Base-by-base conservation (phyloP, 176 grass and related monocot genomes). In the Juncus inflexus region DNA sequence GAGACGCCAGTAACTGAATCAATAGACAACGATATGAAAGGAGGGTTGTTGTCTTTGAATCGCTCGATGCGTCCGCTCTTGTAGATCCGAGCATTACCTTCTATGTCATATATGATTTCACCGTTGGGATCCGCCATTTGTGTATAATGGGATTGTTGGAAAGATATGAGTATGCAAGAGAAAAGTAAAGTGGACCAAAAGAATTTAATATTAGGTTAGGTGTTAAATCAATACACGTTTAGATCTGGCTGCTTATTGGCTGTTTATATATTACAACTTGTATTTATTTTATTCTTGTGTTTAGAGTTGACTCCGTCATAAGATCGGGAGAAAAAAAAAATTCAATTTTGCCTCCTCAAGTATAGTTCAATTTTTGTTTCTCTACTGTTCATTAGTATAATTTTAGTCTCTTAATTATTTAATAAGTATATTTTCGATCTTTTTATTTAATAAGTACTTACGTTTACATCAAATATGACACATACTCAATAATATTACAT, bases 41-140 rank as follows among this genome's bases (percentile, higher is more conserved):
- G 6, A 47, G 43, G 9, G 39, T 85, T 75, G 58, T 73, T 52
- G 57, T 47, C 60, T 2, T 64, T 61, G 70, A 80, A 85, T n/a
- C 84, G 89, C 47, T 88, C 75, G 9, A 79, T 75, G 60, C 89
- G 74, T 62, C 81, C 72, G 70, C 84, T 94, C 67, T 62, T 78
- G 43, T 78, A 78, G 39, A 69, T 50, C n/a, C 36, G 55, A 13
- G 67, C 60, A 4, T 5, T 35, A 4, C 52, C 51, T 43, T 68
- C 41, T 6, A 13, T 36, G 2, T 70, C 64, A 40, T 62, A 69
- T 12, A 69, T 50, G 43, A 77, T 15, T 60, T 67, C 63, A 49
- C 58, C 63, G 63, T 67, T 28, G 14, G 63, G 38, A 2, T 77
- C 74, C 73, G 64, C 64, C 55, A 7, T 28, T 37, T 15, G 28